phyloP scores from a whole-genome alignment of 345 rosid species.

The Sapria himalayana region DNA sequence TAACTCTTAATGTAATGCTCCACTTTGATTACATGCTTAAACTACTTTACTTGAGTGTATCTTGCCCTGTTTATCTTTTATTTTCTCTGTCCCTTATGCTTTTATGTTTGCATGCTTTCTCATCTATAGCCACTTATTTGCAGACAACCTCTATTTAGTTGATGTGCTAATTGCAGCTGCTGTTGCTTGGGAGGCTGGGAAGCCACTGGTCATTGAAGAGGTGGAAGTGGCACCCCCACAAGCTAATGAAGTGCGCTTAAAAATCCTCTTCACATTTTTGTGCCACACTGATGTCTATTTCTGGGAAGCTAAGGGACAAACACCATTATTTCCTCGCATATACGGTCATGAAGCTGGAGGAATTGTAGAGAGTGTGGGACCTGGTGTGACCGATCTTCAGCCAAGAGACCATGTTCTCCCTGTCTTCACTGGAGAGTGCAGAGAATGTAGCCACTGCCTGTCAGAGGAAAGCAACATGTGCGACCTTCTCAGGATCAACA shows the following conservation, averaged over 20 bases:
- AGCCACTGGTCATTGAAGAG: constrained; percentile 27
- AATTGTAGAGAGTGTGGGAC: constrained; percentile 18
- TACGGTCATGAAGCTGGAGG: constrained; percentile 73
- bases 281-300: constrained; percentile 33
- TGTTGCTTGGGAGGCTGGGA: constrained; percentile 40
- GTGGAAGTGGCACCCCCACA: constrained; percentile 41
- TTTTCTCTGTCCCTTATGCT: too few species aligned
- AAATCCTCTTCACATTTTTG: constrained; percentile 17
- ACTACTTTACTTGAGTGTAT: too few species aligned
- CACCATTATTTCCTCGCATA: constrained; percentile 56
- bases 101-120: too few species aligned
- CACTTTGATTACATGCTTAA: too few species aligned
- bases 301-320: constrained; percentile 56
- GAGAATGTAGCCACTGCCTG: constrained; percentile 13
- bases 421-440: constrained; percentile 20
- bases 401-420: constrained; percentile 20
- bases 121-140: too few species aligned
- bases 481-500: constrained; percentile 14
- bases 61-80: too few species aligned
- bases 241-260: constrained; percentile 22
- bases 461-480: constrained; percentile 21
- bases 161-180: constrained; percentile 16
- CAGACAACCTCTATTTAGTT: too few species aligned
- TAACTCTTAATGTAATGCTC: too few species aligned
- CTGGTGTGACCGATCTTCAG: constrained; percentile 13